Evolutionary conservation across 169 alveolate genomes (phyloP), one percentile per base, ranked within the genome.

Genomic region (Plasmodium knowlesi): DNA sequence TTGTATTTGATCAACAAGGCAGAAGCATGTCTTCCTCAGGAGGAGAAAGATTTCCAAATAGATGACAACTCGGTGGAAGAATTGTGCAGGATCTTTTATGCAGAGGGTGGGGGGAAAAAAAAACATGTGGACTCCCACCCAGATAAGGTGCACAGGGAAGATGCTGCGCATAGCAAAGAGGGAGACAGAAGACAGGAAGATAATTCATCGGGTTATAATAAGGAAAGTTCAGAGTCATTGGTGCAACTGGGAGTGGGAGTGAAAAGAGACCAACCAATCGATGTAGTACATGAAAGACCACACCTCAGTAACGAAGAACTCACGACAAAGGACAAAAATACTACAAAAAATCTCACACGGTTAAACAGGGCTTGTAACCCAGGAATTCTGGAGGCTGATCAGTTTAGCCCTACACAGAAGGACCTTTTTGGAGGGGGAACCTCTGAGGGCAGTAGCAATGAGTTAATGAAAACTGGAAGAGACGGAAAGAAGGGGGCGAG

Each of bases 41-140:
- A 34, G 61, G 70, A 83, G 34, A 14, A 19, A 70, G 19, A 22
- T 28, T 39, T 1, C n/a, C 73, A 70, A 37, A 57, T 83, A n/a
- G 53, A 83, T 46, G 92, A 83, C 6, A 32, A 57, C 9, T 4
- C 80, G 37, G 39, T 83, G 32, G 37, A 61, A 30, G 92, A 83
- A 83, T 25, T 83, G 32, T 67, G 61, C 41, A 30, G 28, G 3
- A 41, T 67, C 34, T 61, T 83, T 41, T 70, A 53, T 16, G 73
- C 34, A 67, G 30, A 41, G 8, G 2, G 12, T n/a, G 83, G 43
- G 61, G 43, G 10, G 16, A 39, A 74, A 76, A 41, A 32, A 76
- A 32, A n/a, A n/a, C n/a, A n/a, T n/a, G n/a, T n/a, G n/a, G n/a
- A n/a, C n/a, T n/a, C n/a, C n/a, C n/a, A n/a, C n/a, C n/a, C n/a